phyloP scores from a whole-genome alignment of 2,329 filamentous ascomycete genomes.

The Cercospora sp. region DNA sequence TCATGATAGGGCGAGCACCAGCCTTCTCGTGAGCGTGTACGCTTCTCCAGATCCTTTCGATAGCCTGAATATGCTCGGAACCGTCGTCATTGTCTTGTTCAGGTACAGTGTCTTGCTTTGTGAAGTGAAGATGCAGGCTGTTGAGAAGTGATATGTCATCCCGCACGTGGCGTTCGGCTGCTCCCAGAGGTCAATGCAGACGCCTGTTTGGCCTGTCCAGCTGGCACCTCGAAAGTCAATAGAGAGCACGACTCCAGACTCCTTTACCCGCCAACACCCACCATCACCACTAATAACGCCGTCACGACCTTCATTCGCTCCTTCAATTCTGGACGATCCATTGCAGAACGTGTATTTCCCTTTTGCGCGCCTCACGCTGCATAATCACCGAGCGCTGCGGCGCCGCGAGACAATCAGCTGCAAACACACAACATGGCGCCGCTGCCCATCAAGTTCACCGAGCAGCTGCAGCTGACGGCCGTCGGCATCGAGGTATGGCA shows the following conservation, averaged over 20 bases:
- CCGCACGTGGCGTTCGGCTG: constrained; percentile 4
- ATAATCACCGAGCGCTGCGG: constrained; percentile 25
- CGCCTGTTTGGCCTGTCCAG: not conserved
- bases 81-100: not conserved
- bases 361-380: constrained; percentile 7
- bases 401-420: constrained; percentile 28
- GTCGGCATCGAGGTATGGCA: constrained; percentile 48
- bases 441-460: constrained; percentile 89
- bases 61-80: not conserved
- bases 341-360: constrained; percentile 15
- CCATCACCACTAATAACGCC: constrained; percentile 28
- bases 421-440: constrained; percentile 54
- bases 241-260: not conserved
- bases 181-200: not conserved
- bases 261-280: constrained; percentile 5
- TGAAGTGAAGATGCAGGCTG: not conserved
- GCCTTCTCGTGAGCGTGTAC: not conserved
- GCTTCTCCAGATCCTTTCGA: not conserved
- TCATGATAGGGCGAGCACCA: not conserved
- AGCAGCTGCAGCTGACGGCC: constrained; percentile 69
- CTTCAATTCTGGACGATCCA: constrained; percentile 26
- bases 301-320: constrained; percentile 38
- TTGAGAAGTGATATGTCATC: constrained; percentile 4
- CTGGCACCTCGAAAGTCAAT: constrained; percentile 7
- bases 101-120: not conserved